Evolutionary conservation across 257 asterid genomes (phyloP), one percentile per base, ranked within the genome.

Genomic region (Solanum ossicruentum): DNA sequence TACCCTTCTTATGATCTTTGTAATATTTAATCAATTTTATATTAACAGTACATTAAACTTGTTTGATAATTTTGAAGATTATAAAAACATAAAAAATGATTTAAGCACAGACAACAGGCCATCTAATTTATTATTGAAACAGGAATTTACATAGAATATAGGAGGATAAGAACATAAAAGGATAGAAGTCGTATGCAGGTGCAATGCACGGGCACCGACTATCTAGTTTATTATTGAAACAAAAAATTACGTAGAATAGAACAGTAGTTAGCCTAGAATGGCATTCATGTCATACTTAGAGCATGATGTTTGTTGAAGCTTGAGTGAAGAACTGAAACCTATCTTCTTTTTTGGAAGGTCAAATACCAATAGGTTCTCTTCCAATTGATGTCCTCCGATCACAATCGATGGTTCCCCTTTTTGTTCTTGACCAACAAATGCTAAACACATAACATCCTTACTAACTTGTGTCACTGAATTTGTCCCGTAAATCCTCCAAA

Each of bases 221-320:
- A 1, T 63, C 32, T 12, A 26, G 20, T 26, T 26, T 15, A 28
- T 60, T 60, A 58, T 20, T 61, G 23, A n/a, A n/a, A n/a, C n/a
- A n/a, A n/a, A n/a, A n/a, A n/a, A n/a, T n/a, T n/a, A n/a, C n/a
- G n/a, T n/a, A n/a, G n/a, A n/a, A n/a, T n/a, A n/a, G n/a, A n/a
- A n/a, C 0, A 21, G 0, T 32, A 32, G 21, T 32, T 67, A 67
- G 8, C 36, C 36, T 8, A 1, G 49, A 67, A 32, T 16, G 49
- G 89, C 86, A 67, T 88, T 85, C n/a, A n/a, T n/a, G 73, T 88
- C 88, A 86, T 90, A 88, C 73, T 83, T 87, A 84, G 89, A 75
- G 79, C 78, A 55, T 57, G 32, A 80, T 23, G 57, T 11, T 41
- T 20, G 55, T 16, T 72, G 32, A 81, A 58, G 61, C 12, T 54